Percentiles rank a stretch among this genome's conserved stretches.
These are phyloP conservation scores for Amyloporia xantha DNA, from an alignment of 768 basidiomycete genomes.

Conservation along the genomic window DNA sequence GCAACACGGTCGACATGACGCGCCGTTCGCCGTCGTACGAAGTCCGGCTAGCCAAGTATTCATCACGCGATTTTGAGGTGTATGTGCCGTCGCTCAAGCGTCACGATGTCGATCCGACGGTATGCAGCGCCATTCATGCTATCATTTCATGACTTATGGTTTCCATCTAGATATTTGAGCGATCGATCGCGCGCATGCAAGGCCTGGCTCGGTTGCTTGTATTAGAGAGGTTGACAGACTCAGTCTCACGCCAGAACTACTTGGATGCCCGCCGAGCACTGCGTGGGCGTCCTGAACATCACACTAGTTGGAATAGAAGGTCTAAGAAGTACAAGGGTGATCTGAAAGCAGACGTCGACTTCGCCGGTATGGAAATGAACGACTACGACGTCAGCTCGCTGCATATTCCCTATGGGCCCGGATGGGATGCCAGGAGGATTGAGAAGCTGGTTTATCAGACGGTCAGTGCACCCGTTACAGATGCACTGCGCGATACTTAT, in stretches of 20 bases:
- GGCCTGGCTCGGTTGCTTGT: conserved; percentile 59
- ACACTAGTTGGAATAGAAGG: conserved; percentile 21
- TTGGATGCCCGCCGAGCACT: conserved; percentile 41
- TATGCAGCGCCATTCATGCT: conserved; percentile 20
- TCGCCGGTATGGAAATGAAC: conserved; percentile 45
- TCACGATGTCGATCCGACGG: conserved; percentile 52
- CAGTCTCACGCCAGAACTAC: conserved; percentile 39
- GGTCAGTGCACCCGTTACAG: conserved; percentile 26
- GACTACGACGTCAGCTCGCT: conserved; percentile 49
- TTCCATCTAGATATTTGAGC: conserved; percentile 52
- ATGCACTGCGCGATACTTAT: conserved; percentile 6
- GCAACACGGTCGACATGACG: conserved; percentile 55
- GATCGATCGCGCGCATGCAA: conserved; percentile 47
- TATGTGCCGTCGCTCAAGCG: conserved; percentile 47
- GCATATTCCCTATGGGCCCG: conserved; percentile 57
- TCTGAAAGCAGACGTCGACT: conserved; percentile 37
- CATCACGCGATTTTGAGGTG: conserved; percentile 47
- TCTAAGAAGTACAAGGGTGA: conserved; percentile 46
- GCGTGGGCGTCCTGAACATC: conserved; percentile 39
- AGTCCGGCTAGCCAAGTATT: conserved; percentile 54
- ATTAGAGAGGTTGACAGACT: conserved; percentile 47
- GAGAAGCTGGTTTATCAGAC: conserved; percentile 54
- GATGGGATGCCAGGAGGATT: conserved; percentile 50
- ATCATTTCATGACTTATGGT: too few relatives aligned
- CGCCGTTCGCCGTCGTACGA: conserved; percentile 63